phyloP scores from a whole-genome alignment of 2,329 filamentous ascomycete genomes.

The Elsinoe australis region DNA sequence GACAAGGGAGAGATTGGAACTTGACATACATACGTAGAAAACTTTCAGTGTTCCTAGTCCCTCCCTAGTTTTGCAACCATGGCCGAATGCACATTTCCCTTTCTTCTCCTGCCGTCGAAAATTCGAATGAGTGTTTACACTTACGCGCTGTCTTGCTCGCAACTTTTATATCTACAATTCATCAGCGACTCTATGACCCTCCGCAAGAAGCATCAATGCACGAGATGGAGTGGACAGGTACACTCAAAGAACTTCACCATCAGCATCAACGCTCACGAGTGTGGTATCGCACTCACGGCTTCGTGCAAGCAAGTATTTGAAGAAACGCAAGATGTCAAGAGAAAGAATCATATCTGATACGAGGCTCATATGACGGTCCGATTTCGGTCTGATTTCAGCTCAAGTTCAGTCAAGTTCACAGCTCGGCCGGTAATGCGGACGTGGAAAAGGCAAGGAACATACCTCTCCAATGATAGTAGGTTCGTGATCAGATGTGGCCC shows the following conservation, averaged over 20 bases:
- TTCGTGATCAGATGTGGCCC: no score
- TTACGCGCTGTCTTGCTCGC: not conserved
- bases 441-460: no score
- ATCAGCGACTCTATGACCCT: not conserved
- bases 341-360: not conserved
- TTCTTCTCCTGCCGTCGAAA: not conserved
- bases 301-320: not conserved
- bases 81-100: not conserved
- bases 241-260: not conserved
- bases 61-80: no score
- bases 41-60: no score
- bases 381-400: no score
- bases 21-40: no score
- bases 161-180: not conserved
- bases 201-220: not conserved
- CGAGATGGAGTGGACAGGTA: not conserved
- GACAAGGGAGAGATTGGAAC: no score
- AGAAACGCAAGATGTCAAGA: not conserved
- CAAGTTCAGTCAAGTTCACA: no score
- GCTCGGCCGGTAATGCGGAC: no score
- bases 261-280: not conserved
- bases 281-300: not conserved
- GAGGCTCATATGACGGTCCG: no score
- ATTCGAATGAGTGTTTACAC: not conserved
- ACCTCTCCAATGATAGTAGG: no score